Evolutionary conservation across 2,329 filamentous ascomycete genomes (phyloP).

Genomic region (Aspergillus sp.): DNA sequence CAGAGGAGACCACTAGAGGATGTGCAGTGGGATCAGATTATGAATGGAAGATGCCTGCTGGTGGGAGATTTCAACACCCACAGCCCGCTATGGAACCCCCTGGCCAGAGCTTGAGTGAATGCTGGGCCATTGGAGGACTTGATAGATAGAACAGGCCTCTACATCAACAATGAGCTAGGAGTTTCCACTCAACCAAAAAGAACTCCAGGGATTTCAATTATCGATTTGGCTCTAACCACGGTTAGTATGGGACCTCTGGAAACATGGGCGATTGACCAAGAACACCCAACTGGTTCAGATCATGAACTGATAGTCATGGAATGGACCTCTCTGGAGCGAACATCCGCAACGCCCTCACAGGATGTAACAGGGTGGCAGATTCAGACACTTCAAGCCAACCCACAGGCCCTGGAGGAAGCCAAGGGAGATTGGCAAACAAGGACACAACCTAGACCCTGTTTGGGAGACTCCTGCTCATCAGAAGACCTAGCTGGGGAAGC

Average conservation of each 20-base stretch:
- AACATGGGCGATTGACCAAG: not conserved
- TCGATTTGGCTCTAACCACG: not conserved
- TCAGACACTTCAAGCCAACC: too few relatives aligned
- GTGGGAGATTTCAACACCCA: not conserved
- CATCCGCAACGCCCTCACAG: too few relatives aligned
- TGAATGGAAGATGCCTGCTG: not conserved
- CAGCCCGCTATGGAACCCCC: not conserved
- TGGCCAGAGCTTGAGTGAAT: not conserved
- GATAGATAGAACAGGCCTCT: not conserved
- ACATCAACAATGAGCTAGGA: not conserved
- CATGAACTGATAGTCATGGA: too few relatives aligned
- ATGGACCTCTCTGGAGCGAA: too few relatives aligned
- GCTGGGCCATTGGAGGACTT: not conserved
- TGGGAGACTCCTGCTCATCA: too few relatives aligned
- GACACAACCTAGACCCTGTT: too few relatives aligned
- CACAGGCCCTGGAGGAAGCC: too few relatives aligned
- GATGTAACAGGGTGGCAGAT: too few relatives aligned
- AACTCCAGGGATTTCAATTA: not conserved
- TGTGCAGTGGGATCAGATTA: not conserved
- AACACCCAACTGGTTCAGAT: too few relatives aligned
- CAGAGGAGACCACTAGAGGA: not conserved
- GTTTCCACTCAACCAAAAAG: not conserved
- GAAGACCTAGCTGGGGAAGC: too few relatives aligned
- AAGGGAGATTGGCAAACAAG: too few relatives aligned
- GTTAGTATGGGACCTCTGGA: not conserved